These are phyloP conservation scores for Alnus glutinosa DNA, from an alignment of 306 rosid species.

Conservation along the genomic window DNA sequence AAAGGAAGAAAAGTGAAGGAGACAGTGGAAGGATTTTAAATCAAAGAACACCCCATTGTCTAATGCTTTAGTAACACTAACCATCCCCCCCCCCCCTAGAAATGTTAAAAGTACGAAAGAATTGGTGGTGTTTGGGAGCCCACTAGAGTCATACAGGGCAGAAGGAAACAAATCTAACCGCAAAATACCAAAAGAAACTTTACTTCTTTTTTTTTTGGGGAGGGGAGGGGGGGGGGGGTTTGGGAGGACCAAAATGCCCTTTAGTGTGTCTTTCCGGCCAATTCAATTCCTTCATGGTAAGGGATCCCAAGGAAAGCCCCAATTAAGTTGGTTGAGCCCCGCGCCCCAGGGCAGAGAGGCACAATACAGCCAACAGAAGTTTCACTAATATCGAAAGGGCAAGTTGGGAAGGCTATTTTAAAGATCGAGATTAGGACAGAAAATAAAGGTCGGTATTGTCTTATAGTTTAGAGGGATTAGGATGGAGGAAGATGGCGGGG, in stretches of 20 bases:
- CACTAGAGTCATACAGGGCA: conserved; percentile 42
- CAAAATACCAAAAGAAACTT: conserved; percentile 44
- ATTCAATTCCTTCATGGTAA: not conserved
- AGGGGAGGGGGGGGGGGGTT: too few species aligned
- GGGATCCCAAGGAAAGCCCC: too few species aligned
- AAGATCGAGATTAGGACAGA: conserved; percentile 8
- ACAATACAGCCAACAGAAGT: conserved; percentile 12
- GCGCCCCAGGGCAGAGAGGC: too few species aligned
- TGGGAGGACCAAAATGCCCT: conserved; percentile 18
- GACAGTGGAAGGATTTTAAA: conserved; percentile 22
- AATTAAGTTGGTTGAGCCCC: too few species aligned
- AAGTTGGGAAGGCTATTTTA: conserved; percentile 30
- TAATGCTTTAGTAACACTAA: conserved; percentile 28
- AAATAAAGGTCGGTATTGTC: conserved; percentile 43
- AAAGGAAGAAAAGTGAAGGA: conserved; percentile 10
- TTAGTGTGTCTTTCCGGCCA: not conserved
- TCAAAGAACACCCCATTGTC: conserved; percentile 27
- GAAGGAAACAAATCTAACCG: conserved; percentile 36
- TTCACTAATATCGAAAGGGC: conserved; percentile 34
- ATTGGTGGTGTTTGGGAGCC: conserved; percentile 26
- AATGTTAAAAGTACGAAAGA: conserved; percentile 13
- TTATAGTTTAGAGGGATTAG: conserved; percentile 35
- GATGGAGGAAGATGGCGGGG: conserved; percentile 27
- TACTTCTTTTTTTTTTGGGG: conserved; percentile 35
- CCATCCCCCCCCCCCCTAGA: conserved; percentile 6